These are phyloP conservation scores for Leccinum fuscescens DNA, from an alignment of 1,284 basidiomycete species.

Conservation along the genomic window DNA sequence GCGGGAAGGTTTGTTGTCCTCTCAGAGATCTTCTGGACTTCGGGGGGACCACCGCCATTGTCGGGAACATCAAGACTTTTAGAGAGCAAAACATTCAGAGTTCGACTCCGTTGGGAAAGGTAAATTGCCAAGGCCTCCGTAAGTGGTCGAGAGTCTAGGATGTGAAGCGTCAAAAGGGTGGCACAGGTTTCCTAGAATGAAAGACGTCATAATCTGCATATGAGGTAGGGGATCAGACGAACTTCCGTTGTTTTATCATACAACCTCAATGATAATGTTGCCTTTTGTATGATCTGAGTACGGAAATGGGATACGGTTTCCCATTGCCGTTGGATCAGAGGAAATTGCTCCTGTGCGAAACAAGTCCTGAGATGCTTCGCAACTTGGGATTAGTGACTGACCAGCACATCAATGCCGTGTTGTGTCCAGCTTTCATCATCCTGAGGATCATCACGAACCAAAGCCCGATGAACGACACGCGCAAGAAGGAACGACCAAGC, in stretches of 20 bases:
- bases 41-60: conserved; percentile 32
- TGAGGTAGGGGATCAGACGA: conserved; percentile 16
- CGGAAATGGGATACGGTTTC: conserved; percentile 82
- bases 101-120: conserved; percentile 69
- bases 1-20: conserved; percentile 16
- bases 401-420: conserved; percentile 64
- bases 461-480: conserved; percentile 71
- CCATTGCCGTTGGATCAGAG: conserved; percentile 87
- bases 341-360: conserved; percentile 64
- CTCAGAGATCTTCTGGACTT: conserved; percentile 15
- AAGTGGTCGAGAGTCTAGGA: conserved; percentile 80
- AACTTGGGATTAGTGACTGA: conserved; percentile 33
- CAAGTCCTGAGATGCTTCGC: conserved; percentile 8
- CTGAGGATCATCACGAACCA: conserved; percentile 57
- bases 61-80: conserved; percentile 28
- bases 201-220: not conserved
- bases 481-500: conserved; percentile 87
- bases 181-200: conserved; percentile 63
- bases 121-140: conserved; percentile 68
- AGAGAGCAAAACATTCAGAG: conserved; percentile 52
- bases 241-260: conserved; percentile 49
- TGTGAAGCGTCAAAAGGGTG: conserved; percentile 74
- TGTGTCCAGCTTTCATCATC: conserved; percentile 61
- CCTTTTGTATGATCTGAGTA: conserved; percentile 79
- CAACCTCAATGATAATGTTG: conserved; percentile 71